A percentile compares a stretch with the other conserved stretches of the same genome.
These are phyloP conservation scores for Moniliella sp. DNA, from an alignment of 1,284 basidiomycete species.

Conservation along the genomic window DNA sequence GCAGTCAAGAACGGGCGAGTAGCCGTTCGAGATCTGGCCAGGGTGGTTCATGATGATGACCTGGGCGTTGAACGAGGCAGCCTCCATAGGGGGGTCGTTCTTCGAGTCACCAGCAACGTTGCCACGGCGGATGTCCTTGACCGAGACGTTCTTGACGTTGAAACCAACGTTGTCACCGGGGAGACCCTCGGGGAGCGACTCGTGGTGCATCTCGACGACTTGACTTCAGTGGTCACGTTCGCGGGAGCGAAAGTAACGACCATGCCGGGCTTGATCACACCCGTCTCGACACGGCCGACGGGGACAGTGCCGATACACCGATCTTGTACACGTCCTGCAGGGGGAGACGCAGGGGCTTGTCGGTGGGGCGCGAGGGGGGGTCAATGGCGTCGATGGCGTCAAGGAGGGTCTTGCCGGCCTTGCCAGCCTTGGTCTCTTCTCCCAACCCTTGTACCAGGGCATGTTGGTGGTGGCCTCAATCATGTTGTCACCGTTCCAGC, in stretches of 20 bases:
- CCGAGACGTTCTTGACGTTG: conserved; percentile 82
- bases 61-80: conserved; percentile 97
- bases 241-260: conserved; percentile 77
- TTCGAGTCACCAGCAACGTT: conserved; percentile 98
- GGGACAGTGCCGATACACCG: conserved; percentile 98
- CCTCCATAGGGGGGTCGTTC: conserved; percentile 98
- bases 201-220: conserved; percentile 99
- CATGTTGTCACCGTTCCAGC: conserved; percentile 99
- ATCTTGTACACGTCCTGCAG: conserved; percentile 99
- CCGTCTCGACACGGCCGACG: conserved; percentile 99
- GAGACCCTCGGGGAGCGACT: conserved; percentile 78
- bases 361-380: conserved; percentile 80
- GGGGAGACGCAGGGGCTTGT: conserved; percentile 98
- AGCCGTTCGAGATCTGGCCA: conserved; percentile 93
- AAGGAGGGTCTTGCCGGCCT: conserved; percentile 86
- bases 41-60: conserved; percentile 99
- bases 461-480: conserved; percentile 64
- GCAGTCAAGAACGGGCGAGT: conserved; percentile 95
- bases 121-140: conserved; percentile 99
- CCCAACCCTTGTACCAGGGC: conserved; percentile 87
- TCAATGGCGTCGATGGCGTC: conserved; percentile 99
- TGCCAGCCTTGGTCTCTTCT: conserved; percentile 62
- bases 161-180: conserved; percentile 99
- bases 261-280: conserved; percentile 99
- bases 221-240: conserved; percentile 99